Evolutionary conservation across 176 grass and related monocot species (phyloP).

Genomic region (Triticum timopheevii): DNA sequence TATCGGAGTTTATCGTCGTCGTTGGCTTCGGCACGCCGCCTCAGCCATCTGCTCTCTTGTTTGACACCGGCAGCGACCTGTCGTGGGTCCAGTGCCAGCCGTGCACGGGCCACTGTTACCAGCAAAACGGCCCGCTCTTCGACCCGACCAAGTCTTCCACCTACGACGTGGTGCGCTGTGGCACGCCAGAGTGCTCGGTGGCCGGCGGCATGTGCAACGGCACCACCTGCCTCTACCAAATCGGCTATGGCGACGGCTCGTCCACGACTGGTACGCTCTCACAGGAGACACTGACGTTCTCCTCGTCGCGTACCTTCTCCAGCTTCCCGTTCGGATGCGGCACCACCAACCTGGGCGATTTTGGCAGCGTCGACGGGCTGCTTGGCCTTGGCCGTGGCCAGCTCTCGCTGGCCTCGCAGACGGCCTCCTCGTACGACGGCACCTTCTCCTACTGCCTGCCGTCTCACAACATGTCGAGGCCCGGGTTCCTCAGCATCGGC

Average conservation of each 20-base stretch:
- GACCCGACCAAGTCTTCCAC: slow-evolving; percentile 59
- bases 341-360: slow-evolving; percentile 17
- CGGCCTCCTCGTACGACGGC: slow-evolving; percentile 28
- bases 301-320: background rate
- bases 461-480: slow-evolving; percentile 13
- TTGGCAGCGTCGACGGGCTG: slow-evolving; percentile 51
- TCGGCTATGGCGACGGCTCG: slow-evolving; percentile 53
- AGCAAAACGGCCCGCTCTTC: slow-evolving; percentile 58
- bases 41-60: slow-evolving; percentile 1
- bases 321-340: slow-evolving; percentile 74
- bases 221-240: slow-evolving; percentile 40
- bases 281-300: slow-evolving; percentile 46
- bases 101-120: slow-evolving; percentile 55
- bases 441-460: slow-evolving; percentile 82
- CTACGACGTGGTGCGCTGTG: slow-evolving; percentile 45
- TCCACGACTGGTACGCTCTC: slow-evolving; percentile 44
- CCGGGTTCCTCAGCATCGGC: slow-evolving; percentile 63
- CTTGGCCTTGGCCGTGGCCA: slow-evolving; percentile 56
- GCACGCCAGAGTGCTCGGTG: slow-evolving; percentile 20
- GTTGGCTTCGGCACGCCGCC: slow-evolving; percentile 64
- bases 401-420: slow-evolving; percentile 56
- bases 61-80: slow-evolving; percentile 80
- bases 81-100: slow-evolving; percentile 83
- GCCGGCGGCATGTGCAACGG: slow-evolving; percentile 8
- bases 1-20: slow-evolving; percentile 52